These are phyloP conservation scores for Prunus armeniaca DNA, from an alignment of 306 rosid species.

Conservation along the genomic window DNA sequence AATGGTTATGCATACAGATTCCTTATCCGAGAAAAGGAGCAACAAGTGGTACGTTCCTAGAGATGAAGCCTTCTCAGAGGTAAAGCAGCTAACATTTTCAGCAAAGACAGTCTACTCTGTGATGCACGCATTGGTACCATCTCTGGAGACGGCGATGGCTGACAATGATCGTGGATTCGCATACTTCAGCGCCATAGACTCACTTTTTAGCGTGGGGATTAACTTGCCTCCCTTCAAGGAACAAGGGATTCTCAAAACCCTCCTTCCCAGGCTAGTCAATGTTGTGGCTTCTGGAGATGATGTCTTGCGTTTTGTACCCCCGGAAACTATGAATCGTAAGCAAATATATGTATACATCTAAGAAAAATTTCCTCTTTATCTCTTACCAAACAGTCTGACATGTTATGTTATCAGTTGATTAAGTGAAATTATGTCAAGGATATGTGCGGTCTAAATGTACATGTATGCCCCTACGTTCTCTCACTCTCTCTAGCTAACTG, in stretches of 20 bases:
- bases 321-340: conserved; percentile 53
- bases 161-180: conserved; percentile 43
- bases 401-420: not conserved
- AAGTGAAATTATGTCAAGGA: not conserved
- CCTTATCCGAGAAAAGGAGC: conserved; percentile 45
- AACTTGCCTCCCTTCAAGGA: conserved; percentile 32
- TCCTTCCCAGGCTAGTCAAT: conserved; percentile 48
- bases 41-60: conserved; percentile 53
- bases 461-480: not conserved
- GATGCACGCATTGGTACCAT: conserved; percentile 47
- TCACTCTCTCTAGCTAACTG: not conserved
- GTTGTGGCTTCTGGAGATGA: conserved; percentile 22
- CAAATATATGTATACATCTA: not conserved
- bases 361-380: not conserved
- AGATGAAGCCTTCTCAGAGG: conserved; percentile 60
- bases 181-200: conserved; percentile 53
- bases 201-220: conserved; percentile 51
- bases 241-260: conserved; percentile 8
- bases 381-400: not conserved
- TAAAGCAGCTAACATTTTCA: conserved; percentile 44
- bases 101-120: conserved; percentile 34
- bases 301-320: conserved; percentile 54
- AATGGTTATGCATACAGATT: conserved; percentile 24
- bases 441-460: not conserved
- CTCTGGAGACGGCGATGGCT: conserved; percentile 8